phyloP scores from a whole-genome alignment of 495 filamentous ascomycete genomes.

The Alectoria sarmentosa region DNA sequence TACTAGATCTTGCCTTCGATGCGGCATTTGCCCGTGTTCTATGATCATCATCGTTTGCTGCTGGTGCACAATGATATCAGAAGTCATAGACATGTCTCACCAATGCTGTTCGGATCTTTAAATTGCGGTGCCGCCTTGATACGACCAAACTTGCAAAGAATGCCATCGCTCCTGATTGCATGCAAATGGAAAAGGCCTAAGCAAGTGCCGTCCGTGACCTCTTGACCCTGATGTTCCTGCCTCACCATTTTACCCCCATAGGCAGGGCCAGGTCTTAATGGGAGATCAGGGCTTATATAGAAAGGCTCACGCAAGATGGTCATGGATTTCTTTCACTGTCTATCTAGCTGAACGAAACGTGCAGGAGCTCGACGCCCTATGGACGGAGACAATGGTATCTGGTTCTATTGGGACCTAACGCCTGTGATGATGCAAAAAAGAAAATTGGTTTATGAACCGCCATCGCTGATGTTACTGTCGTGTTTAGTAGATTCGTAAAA shows the following conservation, averaged over 20 bases:
- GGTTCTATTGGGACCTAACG: neutral
- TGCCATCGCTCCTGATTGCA: neutral
- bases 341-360: neutral
- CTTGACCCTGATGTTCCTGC: too few species aligned
- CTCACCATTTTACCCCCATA: neutral
- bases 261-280: neutral
- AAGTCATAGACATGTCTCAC: neutral
- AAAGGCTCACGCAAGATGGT: neutral
- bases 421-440: neutral
- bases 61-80: too few species aligned
- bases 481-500: neutral
- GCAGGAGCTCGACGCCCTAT: constrained; percentile 2
- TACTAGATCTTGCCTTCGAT: too few species aligned
- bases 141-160: too few species aligned
- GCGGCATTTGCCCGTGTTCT: too few species aligned
- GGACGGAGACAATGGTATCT: constrained; percentile 6
- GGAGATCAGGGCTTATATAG: neutral
- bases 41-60: too few species aligned
- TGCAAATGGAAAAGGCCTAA: neutral
- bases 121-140: too few species aligned
- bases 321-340: neutral
- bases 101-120: neutral
- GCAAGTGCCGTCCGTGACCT: neutral
- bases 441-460: neutral
- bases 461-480: neutral